These are phyloP conservation scores for Vaccinium macrocarpon DNA, from an alignment of 148 eudicot species.

Conservation along the genomic window DNA sequence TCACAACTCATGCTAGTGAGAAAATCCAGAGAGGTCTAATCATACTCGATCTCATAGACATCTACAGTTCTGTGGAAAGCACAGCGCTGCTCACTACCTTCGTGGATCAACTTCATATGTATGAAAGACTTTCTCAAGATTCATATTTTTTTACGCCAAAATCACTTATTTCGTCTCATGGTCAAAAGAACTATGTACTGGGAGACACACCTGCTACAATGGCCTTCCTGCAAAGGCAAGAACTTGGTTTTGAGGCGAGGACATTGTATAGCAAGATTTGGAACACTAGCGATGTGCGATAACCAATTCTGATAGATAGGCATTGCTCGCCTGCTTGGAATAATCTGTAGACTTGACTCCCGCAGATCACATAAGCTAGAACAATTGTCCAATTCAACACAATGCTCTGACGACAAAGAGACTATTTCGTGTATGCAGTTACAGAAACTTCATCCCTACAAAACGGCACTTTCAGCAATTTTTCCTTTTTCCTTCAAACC, in stretches of 20 bases:
- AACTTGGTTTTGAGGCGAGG: neutral
- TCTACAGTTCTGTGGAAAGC: neutral
- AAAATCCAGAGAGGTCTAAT: neutral
- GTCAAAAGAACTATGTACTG: neutral
- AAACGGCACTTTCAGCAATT: neutral
- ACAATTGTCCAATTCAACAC: neutral
- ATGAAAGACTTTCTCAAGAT: neutral
- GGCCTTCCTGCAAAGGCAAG: neutral
- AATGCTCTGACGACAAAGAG: neutral
- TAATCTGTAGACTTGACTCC: neutral
- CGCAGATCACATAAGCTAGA: neutral
- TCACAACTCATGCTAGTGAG: slow-evolving; percentile 1
- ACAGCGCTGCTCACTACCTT: neutral
- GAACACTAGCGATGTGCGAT: neutral
- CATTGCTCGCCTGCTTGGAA: neutral
- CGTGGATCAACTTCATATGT: neutral
- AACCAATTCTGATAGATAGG: neutral
- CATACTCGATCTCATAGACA: neutral
- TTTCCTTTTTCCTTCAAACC: neutral
- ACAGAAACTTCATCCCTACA: neutral
- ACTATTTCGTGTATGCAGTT: neutral
- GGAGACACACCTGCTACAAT: neutral
- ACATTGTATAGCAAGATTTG: neutral
- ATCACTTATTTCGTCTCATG: neutral
- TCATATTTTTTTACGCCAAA: neutral